Conservation (phyloP, 2,329 filamentous ascomycete species). For the Claviceps africana region DNA sequence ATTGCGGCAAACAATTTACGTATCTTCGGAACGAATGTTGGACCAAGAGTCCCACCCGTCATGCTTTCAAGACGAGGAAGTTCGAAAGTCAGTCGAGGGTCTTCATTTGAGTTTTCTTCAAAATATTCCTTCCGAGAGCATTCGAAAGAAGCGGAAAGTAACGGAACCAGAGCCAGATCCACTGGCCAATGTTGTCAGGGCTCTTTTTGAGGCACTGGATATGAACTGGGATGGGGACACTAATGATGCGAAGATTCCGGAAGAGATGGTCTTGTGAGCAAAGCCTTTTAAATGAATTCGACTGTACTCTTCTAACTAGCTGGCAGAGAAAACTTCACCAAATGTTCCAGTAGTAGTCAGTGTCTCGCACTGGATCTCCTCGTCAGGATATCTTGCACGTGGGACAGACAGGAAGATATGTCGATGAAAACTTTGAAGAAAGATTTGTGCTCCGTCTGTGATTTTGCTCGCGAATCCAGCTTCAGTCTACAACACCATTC, state of each 20-base stretch:
- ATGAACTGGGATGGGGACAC: conserved; percentile 8
- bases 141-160: conserved; percentile 19
- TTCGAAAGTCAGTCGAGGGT: conserved; percentile 16
- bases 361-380: conserved; percentile 40
- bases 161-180: conserved; percentile 9
- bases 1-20: conserved; percentile 14
- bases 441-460: conserved; percentile 15
- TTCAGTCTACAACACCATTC: conserved; percentile 2
- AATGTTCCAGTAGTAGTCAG: conserved; percentile 33
- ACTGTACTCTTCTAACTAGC: conserved; percentile 8
- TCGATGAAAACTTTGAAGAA: neutral
- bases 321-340: conserved; percentile 26
- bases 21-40: conserved; percentile 9
- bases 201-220: conserved; percentile 17
- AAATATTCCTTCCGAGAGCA: conserved; percentile 5
- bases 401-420: conserved; percentile 6
- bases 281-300: neutral
- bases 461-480: neutral
- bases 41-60: conserved; percentile 15
- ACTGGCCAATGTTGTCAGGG: conserved; percentile 9
- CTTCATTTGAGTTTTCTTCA: conserved; percentile 16
- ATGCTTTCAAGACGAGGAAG: conserved; percentile 15
- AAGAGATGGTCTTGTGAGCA: conserved; percentile 33
- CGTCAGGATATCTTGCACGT: conserved; percentile 30
- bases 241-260: conserved; percentile 15